These are phyloP conservation scores for Alternaria novae-zelandiae DNA, from an alignment of 2,329 filamentous ascomycete species.

Conservation along the genomic window DNA sequence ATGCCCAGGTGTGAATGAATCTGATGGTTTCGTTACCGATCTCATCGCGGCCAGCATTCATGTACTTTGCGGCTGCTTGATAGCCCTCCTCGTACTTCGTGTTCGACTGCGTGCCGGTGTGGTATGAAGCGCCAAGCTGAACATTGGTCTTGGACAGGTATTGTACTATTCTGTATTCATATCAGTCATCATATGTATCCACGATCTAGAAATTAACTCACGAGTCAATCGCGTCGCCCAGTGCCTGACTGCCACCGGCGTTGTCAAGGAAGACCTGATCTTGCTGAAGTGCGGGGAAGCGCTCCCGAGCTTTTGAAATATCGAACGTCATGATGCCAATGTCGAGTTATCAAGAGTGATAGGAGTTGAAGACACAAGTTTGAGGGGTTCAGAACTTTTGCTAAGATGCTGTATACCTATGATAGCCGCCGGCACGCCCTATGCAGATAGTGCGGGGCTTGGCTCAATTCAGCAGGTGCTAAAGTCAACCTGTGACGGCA, in stretches of 20 bases:
- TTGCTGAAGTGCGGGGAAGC: conserved; percentile 72
- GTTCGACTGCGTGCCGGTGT: conserved; percentile 65
- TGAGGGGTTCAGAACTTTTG: not conserved
- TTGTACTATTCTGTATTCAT: conserved; percentile 55
- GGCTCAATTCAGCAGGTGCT: conserved; percentile 16
- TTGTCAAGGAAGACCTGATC: conserved; percentile 79
- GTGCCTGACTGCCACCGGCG: conserved; percentile 75
- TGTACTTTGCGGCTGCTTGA: conserved; percentile 70
- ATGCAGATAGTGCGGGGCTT: conserved; percentile 12
- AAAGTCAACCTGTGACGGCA: not conserved
- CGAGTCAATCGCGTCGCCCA: conserved; percentile 71
- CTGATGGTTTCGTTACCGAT: conserved; percentile 57
- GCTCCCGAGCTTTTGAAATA: conserved; percentile 61
- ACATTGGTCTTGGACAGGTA: conserved; percentile 75
- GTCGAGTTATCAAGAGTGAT: too few species aligned
- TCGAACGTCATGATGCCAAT: conserved; percentile 53
- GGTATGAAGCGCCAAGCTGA: conserved; percentile 76
- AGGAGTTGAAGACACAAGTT: not conserved
- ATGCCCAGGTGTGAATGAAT: not conserved
- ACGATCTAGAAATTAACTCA: conserved; percentile 45
- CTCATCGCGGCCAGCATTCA: conserved; percentile 71
- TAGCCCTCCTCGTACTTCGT: conserved; percentile 66
- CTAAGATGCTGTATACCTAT: not conserved
- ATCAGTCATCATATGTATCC: not conserved
- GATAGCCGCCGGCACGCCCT: conserved; percentile 8